Evolutionary conservation across 192 early-diverging fungal genomes (phyloP), one percentile per base, ranked within the genome.

Genomic region (Podila minutissima): DNA sequence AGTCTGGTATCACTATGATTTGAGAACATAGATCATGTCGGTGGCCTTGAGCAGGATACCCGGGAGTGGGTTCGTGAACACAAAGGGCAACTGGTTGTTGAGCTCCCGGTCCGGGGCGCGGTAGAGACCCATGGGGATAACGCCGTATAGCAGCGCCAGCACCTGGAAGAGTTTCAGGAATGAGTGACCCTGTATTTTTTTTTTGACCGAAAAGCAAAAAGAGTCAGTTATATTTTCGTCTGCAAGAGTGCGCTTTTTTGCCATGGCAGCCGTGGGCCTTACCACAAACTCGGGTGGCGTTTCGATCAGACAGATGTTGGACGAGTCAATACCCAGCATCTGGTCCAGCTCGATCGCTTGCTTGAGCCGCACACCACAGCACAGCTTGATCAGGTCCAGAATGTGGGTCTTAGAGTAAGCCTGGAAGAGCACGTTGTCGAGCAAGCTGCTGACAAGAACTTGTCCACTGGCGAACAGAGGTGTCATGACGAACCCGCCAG

Each of bases 11-110:
- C 3, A 13, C 65, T 64, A 74, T 12, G 82, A 72, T 31, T 77
- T 79, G 29, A 91, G 74, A 24, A 90, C 86, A 74, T 93, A 94
- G n/a, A 94, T 68, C 33, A 75, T 66, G 58, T 94, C 92, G 33
- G 82, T 83, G 19, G 65, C 64, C 53, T 75, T 86, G 66, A 93
- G 41, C 4, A 91, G 31, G 13, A 92, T 74, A 5, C 83, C 85
- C 48, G 89, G 83, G 22, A 90, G 74, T 17, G 92, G 92, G 71
- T 94, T 94, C 1, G 88, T 89, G 83, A 89, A 90, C 24, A 94
- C 90, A 83, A 90, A 94, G 0, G 92, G 90, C 12, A 89, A 64
- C 48, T 83, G 84, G 79, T 94, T 92, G 20, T 88, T 85, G 46
- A 85, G 65, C 9, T 75, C 73, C n/a, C 67, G 67, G 31, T 86